Evolutionary conservation across 768 basidiomycete genomes (phyloP), one percentile per base, ranked within the genome.

Genomic region (Suillus subalutaceus): DNA sequence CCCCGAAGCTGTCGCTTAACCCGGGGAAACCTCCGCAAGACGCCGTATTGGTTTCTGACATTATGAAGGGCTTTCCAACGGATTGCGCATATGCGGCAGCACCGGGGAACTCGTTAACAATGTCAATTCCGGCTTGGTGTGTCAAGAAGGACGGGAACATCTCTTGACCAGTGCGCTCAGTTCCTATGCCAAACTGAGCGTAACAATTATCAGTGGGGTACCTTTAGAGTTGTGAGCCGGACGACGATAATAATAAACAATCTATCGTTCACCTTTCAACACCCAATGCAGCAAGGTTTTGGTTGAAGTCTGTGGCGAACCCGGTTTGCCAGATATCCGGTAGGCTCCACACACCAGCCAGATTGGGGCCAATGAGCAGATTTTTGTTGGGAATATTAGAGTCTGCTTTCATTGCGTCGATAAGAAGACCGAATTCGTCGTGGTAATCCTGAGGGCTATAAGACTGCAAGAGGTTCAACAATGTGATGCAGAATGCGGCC

Each of bases 181-280:
- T 66, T 3, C 85, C 86, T 23, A 79, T 77, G 6, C 79, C 79
- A 63, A 78, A 88, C 64, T 79, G 73, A 6, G 84, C 85, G 30
- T 78, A 83, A 67, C 90, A 92, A 68, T 91, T 91, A 75, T 90
- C 84, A 9, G 77, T 79, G 10, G 86, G 86, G 66, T 89, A 88
- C 65, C 88, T 88, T 63, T 6, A 43, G 62, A 56, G 68, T 60
- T 43, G 75, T 78, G 20, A 62, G 55, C 32, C 26, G 16, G 53
- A 12, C 59, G 26, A 26, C 15, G 43, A 50, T 0, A 20, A 30
- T 52, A 26, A 23, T 38, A 38, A 46, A 9, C 41, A 35, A 67
- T 59, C 1, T 23, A 10, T 41, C 2, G 18, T 16, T 20, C 70
- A 88, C 87, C 86, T 81, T 77, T 90, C 87, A 52, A 90, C 86